Evolutionary conservation across 192 early-diverging fungal species (phyloP).

Genomic region (Polychytrium aggregatum): DNA sequence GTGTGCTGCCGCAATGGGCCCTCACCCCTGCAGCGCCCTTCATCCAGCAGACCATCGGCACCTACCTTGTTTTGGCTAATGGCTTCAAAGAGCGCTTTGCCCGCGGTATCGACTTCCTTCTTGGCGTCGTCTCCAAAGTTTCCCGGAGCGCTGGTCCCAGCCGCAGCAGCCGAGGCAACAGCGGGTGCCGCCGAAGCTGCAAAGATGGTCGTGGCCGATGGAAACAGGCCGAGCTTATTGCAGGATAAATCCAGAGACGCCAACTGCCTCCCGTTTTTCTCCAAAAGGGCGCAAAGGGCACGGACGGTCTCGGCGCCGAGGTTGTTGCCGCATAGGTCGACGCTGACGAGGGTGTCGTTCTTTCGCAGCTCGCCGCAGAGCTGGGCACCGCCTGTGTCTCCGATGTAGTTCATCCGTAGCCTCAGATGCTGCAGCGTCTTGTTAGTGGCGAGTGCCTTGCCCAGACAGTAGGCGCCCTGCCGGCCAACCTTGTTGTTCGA

Average conservation of each 20-base stretch:
- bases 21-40: too few relatives aligned
- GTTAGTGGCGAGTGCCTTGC: constrained; percentile 21
- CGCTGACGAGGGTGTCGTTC: constrained; percentile 10
- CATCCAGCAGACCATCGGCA: too few relatives aligned
- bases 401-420: constrained; percentile 24
- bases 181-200: not conserved
- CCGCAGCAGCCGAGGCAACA: not conserved
- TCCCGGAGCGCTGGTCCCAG: not conserved
- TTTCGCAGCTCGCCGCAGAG: constrained; percentile 15
- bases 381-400: constrained; percentile 23
- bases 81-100: constrained; percentile 39
- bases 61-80: constrained; percentile 41
- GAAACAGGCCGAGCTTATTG: constrained; percentile 26
- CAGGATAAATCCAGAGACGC: constrained; percentile 29
- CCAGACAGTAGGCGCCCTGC: constrained; percentile 18
- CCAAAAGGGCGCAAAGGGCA: constrained; percentile 16
- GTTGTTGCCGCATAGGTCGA: constrained; percentile 28
- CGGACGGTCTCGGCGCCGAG: constrained; percentile 16
- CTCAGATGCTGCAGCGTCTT: constrained; percentile 14
- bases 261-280: constrained; percentile 16
- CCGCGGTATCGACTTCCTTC: constrained; percentile 19
- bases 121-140: not conserved
- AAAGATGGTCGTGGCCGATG: constrained; percentile 1
- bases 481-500: constrained; percentile 30
- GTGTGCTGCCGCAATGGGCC: not conserved